phyloP scores from a whole-genome alignment of 371 early-diverging fungal species.

The Fennellomyces sp. region DNA sequence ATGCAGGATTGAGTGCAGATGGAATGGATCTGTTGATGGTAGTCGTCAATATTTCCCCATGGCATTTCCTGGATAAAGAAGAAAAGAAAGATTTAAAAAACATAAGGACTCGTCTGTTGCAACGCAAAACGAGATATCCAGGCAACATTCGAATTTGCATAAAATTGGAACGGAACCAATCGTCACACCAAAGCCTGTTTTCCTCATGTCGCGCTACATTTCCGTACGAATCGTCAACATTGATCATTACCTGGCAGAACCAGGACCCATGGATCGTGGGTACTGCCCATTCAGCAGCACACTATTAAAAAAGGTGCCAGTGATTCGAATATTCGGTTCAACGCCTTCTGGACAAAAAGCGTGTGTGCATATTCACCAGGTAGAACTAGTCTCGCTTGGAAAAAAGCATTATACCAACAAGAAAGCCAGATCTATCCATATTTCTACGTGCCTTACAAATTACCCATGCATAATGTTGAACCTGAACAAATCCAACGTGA shows the following conservation, averaged over 20 bases:
- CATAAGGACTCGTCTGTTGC: too few relatives aligned
- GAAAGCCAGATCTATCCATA: conserved; percentile 72
- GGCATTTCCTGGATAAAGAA: too few relatives aligned
- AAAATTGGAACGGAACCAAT: too few relatives aligned
- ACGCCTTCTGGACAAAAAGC: conserved; percentile 73
- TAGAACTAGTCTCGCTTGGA: conserved; percentile 19
- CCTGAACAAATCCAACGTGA: conserved; percentile 33
- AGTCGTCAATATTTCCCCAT: too few relatives aligned
- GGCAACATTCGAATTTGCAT: too few relatives aligned
- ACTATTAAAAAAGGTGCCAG: conserved; percentile 63
- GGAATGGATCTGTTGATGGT: too few relatives aligned
- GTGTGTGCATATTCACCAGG: conserved; percentile 83
- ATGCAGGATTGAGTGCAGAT: too few relatives aligned
- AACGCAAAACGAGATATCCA: too few relatives aligned
- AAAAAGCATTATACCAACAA: too few relatives aligned
- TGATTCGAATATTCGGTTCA: conserved; percentile 83
- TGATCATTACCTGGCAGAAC: conserved; percentile 63
- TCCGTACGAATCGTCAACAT: conserved; percentile 66
- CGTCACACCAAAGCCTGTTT: too few relatives aligned
- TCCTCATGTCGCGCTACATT: conserved; percentile 12
- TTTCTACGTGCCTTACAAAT: conserved; percentile 67
- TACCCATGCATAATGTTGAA: conserved; percentile 20
- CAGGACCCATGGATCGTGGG: conserved; percentile 56
- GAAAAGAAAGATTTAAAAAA: too few relatives aligned
- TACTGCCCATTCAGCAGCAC: conserved; percentile 39